Percentiles rank a stretch among this genome's conserved stretches.
Evolutionary conservation across 2,329 filamentous ascomycete genomes (phyloP).

Genomic region (Claviceps sp.): DNA sequence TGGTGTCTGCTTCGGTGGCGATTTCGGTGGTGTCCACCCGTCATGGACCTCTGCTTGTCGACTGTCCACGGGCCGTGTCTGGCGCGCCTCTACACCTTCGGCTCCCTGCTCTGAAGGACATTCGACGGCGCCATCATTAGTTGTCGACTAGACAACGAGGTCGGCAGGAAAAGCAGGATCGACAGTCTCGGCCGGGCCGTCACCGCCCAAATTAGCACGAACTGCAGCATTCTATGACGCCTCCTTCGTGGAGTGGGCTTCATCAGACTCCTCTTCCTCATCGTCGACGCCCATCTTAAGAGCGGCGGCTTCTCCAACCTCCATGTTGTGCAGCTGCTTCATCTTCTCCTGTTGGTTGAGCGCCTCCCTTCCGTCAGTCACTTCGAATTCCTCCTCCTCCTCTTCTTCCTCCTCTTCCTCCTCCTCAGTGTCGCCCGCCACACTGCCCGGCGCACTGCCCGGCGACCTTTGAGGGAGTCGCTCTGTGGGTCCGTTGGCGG

Average conservation of each 20-base stretch:
- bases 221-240: conserved; percentile 19
- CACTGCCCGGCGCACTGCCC: conserved; percentile 24
- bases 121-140: no score
- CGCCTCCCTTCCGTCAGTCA: conserved; percentile 28
- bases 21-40: no score
- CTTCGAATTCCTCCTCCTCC: conserved; percentile 31
- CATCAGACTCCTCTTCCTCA: conserved; percentile 24
- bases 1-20: neutral
- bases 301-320: conserved; percentile 43
- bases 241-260: conserved; percentile 11
- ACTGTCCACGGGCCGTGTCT: neutral
- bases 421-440: conserved; percentile 26
- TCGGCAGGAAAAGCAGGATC: no score
- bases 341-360: conserved; percentile 33
- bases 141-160: no score
- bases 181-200: neutral
- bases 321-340: conserved; percentile 45
- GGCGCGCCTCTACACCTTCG: neutral
- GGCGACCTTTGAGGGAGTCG: conserved; percentile 13
- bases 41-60: neutral
- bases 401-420: conserved; percentile 16
- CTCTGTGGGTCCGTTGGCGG: conserved; percentile 9
- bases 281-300: conserved; percentile 27
- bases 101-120: neutral
- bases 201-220: neutral